Evolutionary conservation across 225 moss, liverwort and hornwort genomes (phyloP).

Genomic region (Asterella californica): DNA sequence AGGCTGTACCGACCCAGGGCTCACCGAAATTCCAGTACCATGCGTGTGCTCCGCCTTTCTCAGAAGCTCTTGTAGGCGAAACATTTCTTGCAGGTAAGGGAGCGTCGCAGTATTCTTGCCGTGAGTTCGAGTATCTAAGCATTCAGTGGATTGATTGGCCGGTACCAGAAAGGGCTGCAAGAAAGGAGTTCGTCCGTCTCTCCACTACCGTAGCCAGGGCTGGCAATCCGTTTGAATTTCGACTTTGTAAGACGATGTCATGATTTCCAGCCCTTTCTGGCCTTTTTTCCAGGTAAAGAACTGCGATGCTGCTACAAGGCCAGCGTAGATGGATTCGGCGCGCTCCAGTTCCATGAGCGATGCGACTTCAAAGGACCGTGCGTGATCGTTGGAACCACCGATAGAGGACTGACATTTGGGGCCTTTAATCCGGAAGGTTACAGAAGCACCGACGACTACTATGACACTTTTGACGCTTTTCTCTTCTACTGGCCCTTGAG

Average conservation of each 20-base stretch:
- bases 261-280: too few relatives aligned
- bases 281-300: constrained; percentile 46
- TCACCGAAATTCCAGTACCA: constrained; percentile 28
- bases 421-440: constrained; percentile 54
- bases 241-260: background rate
- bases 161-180: background rate
- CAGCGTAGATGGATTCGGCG: constrained; percentile 41
- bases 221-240: background rate
- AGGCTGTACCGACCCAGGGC: background rate
- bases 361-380: constrained; percentile 56
- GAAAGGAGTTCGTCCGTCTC: background rate
- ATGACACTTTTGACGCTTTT: constrained; percentile 53
- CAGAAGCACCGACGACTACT: constrained; percentile 56
- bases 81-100: constrained; percentile 33
- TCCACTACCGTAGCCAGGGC: background rate
- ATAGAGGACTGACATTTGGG: constrained; percentile 30
- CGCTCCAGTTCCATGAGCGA: constrained; percentile 34
- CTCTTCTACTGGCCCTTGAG: constrained; percentile 45
- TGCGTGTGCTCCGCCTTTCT: constrained; percentile 28
- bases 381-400: constrained; percentile 33
- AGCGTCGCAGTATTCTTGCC: background rate
- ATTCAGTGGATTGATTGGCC: background rate
- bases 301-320: constrained; percentile 52
- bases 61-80: constrained; percentile 23
- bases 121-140: too few relatives aligned